Base-by-base conservation (phyloP, 2,329 filamentous ascomycete genomes). In the Epichloe gansuensis region DNA sequence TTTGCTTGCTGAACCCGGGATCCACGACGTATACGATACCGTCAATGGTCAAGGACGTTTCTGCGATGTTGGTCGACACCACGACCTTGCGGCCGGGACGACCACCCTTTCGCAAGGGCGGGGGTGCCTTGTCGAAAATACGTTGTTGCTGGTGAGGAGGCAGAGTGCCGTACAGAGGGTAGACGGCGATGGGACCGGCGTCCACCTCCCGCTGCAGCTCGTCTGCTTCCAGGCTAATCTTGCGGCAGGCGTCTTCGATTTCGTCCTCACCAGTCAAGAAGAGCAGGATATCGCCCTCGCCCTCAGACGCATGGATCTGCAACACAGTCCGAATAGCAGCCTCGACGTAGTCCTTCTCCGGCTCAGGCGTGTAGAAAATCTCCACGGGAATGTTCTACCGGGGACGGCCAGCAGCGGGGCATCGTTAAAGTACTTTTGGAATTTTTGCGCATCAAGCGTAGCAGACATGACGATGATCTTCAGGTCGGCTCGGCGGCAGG, bases 381-480 rank as follows among this genome's bases (percentile, higher is more conserved):
- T 98, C 91, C 63, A 98, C 93, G 5, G 93, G 67, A 95, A 85
- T 21, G 93, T 98, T 69, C 93, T 84, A 66, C 93, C 93, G 38
- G 93, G 93, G 3, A 98, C 93, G 25, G 91, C 89, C 50, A 98
- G 81, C 42, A 98, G 77, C 6, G 93, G 93, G 4, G 93, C 93
- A 62, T 95, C 82, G 71, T 90, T 88, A 75, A 98, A 98, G 73
- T 98, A 98, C 55, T 83, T 85, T 69, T 97, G 93, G 67, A 98
- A 98, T 72, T 98, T 98, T 65, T 95, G 86, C 5, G 93, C 93
- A 71, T 98, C 93, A 52, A 98, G 80, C 9, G 93, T 98, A 55
- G 93, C 93, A 65, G 91, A 97, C 83, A 97, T 98, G 77, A 98
- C 93, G 65, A 98, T 93, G 64, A 98, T 88, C 75, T 98, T 98